Conservation (phyloP, 345 rosid species). For the Syzygium oleosum region DNA sequence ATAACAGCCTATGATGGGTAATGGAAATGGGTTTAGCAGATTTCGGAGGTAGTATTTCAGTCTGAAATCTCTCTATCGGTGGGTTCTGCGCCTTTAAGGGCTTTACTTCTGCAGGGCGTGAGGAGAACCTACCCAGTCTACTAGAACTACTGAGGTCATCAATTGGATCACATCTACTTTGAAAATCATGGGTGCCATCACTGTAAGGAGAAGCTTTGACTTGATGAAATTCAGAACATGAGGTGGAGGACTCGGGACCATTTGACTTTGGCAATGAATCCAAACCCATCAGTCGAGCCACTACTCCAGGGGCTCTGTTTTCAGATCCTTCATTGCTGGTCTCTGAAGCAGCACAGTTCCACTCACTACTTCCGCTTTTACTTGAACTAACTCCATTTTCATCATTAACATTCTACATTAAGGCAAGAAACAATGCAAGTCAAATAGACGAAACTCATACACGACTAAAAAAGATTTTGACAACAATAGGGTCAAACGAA, state of each 20-base stretch:
- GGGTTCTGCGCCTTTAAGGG: conserved; percentile 27
- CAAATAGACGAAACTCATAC: not conserved
- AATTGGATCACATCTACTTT: conserved; percentile 34
- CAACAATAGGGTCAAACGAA: not conserved
- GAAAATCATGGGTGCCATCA: conserved; percentile 10
- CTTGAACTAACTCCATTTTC: conserved; percentile 29
- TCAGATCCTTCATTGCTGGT: conserved; percentile 63
- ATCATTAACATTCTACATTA: conserved; percentile 37
- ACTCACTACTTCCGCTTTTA: conserved; percentile 38
- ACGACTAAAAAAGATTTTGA: not conserved
- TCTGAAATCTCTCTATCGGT: conserved; percentile 70
- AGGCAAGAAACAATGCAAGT: not conserved
- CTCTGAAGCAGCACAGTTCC: conserved; percentile 50
- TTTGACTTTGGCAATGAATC: conserved; percentile 66
- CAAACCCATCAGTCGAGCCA: conserved; percentile 96
- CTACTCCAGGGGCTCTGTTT: conserved; percentile 71
- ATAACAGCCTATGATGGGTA: conserved; percentile 60
- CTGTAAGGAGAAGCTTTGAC: conserved; percentile 20
- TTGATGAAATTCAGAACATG: conserved; percentile 18
- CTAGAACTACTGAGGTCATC: conserved; percentile 21
- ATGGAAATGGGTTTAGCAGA: conserved; percentile 55
- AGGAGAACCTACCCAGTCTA: conserved; percentile 23
- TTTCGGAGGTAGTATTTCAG: conserved; percentile 70
- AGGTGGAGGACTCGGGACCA: conserved; percentile 24
- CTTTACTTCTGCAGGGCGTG: conserved; percentile 29